Base-by-base conservation (phyloP, 306 rosid species). In the Glycine soja region DNA sequence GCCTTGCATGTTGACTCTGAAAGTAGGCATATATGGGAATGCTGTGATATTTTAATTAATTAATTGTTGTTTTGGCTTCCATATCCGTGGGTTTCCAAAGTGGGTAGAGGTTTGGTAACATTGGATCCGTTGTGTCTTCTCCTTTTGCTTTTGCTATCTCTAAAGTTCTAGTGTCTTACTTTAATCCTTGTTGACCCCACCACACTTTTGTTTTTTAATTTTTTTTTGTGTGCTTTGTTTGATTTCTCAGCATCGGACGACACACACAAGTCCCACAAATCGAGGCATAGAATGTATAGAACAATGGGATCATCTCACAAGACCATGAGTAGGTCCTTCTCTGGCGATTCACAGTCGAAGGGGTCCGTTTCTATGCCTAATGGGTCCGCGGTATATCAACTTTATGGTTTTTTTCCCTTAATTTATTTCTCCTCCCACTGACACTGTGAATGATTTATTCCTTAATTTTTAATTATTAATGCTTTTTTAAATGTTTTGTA, bases 331-430 rank as follows among this genome's bases (percentile, higher is more conserved):
- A 90, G 98, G 92, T 91, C 97, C 66, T 86, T 91, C 80, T 93
- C 99, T 82, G 85, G 93, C 62, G 97, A 95, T 85, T 93, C 99
- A 13, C 99, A 91, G 68, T 92, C 97, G 1, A 93, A 93, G 83
- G 94, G 96, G 30, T 95, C 98, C 78, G 89, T 93, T 81, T 78
- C 91, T 30, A 92, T 86, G 77, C 88, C 93, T 47, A 86, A 91
- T 64, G 98, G 96, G 89, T 72, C 98, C 90, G 83, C 82, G 91
- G 99, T 95, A 88, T 66, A 71, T 77, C 63, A 74, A 81, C 82
- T 80, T 77, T 75, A 16, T 82, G 59, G 5, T 58, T 74, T 58
- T 42, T 42, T 7, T 2, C 77, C 71, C 18, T 68, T 66, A 53
- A 64, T 48, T 87, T 80, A 8, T 34, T 68, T 78, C 52, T 67